Conservation (phyloP, 2,329 filamentous ascomycete genomes). For the Podosphaera fusca region DNA sequence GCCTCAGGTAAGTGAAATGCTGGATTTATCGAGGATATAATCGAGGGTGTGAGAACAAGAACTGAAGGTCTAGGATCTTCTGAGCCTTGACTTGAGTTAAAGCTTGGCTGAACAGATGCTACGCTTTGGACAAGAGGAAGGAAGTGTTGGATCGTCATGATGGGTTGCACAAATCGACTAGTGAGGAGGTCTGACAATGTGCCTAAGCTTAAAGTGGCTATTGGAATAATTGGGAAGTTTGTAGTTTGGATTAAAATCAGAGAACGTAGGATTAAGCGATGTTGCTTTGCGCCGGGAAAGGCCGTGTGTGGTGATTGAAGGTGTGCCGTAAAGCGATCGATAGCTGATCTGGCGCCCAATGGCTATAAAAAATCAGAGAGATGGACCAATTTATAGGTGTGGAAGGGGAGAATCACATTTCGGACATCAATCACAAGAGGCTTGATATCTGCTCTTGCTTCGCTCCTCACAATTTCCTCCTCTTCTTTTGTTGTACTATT, state of each 20-base stretch:
- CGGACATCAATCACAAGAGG: slow-evolving; percentile 65
- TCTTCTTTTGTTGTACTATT: slow-evolving; percentile 48
- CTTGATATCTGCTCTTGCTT: slow-evolving; percentile 61
- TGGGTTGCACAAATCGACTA: slow-evolving; percentile 72
- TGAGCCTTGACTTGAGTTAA: slow-evolving; percentile 17
- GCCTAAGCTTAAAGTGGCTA: slow-evolving; percentile 65
- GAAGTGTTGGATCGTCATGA: slow-evolving; percentile 73
- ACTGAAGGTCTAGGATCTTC: slow-evolving; percentile 36
- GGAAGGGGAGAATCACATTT: slow-evolving; percentile 30
- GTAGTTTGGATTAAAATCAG: slow-evolving; percentile 65
- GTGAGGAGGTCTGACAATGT: slow-evolving; percentile 80
- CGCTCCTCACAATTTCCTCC: slow-evolving; percentile 51
- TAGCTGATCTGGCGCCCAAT: slow-evolving; percentile 40
- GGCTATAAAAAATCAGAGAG: slow-evolving; percentile 25
- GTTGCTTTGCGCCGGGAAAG: slow-evolving; percentile 50
- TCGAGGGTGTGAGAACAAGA: slow-evolving; percentile 55
- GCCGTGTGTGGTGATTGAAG: slow-evolving; percentile 55
- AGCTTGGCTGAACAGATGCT: slow-evolving; percentile 18
- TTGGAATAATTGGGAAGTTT: slow-evolving; percentile 59
- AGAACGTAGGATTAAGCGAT: slow-evolving; percentile 54
- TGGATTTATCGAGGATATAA: slow-evolving; percentile 57
- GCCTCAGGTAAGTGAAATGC: slow-evolving; percentile 73
- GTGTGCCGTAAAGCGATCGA: slow-evolving; percentile 46
- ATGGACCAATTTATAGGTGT: neutral
- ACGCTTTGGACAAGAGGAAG: slow-evolving; percentile 49